phyloP scores from a whole-genome alignment of 176 grass and related monocot genomes.

The Otatea glauca region DNA sequence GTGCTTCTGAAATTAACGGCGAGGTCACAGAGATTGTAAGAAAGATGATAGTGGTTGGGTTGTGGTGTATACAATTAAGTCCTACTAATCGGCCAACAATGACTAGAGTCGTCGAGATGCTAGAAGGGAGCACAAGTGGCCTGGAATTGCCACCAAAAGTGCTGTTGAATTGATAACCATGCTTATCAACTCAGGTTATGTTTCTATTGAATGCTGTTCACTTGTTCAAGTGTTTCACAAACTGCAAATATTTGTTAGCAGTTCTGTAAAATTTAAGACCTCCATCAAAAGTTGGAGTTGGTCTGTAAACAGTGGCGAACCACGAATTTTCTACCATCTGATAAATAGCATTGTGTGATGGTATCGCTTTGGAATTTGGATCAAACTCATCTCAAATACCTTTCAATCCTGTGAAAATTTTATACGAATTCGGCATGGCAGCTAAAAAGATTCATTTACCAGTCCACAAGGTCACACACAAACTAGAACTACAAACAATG shows the following conservation, averaged over 20 bases:
- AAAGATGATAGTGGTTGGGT: conserved; percentile 54
- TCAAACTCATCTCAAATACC: background rate
- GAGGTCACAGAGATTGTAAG: conserved; percentile 46
- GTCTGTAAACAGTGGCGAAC: background rate
- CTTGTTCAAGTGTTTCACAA: background rate
- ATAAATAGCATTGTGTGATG: background rate
- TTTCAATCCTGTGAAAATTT: too few relatives aligned
- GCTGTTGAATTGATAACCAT: conserved; percentile 1
- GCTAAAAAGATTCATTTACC: background rate
- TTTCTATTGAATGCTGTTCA: background rate
- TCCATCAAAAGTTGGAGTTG: background rate
- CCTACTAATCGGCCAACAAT: conserved; percentile 55
- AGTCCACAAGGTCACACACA: background rate
- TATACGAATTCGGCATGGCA: background rate
- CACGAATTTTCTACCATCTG: background rate
- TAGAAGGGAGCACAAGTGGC: conserved; percentile 37
- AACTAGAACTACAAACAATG: background rate
- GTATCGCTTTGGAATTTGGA: background rate
- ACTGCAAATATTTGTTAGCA: background rate
- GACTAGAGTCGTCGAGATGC: conserved; percentile 57
- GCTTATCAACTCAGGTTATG: background rate
- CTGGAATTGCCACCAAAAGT: conserved; percentile 49
- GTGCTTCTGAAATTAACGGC: conserved; percentile 41
- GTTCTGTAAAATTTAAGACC: background rate
- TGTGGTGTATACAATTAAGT: conserved; percentile 61